Evolutionary conservation across 768 basidiomycete genomes (phyloP).

Genomic region (Mycena alexandri): DNA sequence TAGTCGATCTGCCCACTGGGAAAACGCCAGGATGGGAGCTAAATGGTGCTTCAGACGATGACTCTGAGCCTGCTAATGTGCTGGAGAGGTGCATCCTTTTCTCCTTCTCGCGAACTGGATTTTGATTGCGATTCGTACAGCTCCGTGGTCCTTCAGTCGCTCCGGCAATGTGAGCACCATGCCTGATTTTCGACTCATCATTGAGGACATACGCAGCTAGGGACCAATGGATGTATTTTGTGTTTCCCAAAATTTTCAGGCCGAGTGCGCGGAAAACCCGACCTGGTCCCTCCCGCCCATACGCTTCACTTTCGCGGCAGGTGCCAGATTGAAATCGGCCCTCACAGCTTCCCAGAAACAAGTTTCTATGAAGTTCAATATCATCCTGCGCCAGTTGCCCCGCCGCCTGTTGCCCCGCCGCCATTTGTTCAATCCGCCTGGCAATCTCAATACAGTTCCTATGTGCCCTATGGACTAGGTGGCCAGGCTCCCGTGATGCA

Average conservation of each 20-base stretch:
- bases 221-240: constrained; percentile 75
- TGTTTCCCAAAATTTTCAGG: constrained; percentile 81
- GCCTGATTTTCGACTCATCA: constrained; percentile 24
- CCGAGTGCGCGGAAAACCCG: constrained; percentile 71
- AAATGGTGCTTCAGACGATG: constrained; percentile 55
- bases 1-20: constrained; percentile 66
- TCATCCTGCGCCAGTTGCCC: constrained; percentile 49
- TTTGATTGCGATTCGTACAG: constrained; percentile 49
- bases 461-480: constrained; percentile 36
- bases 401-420: no score
- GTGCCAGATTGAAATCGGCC: constrained; percentile 81
- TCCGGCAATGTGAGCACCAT: constrained; percentile 72
- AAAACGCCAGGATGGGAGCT: constrained; percentile 72
- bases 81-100: constrained; percentile 66
- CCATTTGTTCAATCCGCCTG: constrained; percentile 27
- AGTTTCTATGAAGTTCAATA: constrained; percentile 82
- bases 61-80: constrained; percentile 59
- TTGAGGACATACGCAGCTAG: constrained; percentile 44
- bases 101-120: constrained; percentile 8
- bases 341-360: constrained; percentile 78
- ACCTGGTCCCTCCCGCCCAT: constrained; percentile 72
- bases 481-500: constrained; percentile 40
- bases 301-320: constrained; percentile 73
- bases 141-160: constrained; percentile 71
- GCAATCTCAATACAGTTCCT: constrained; percentile 3